phyloP scores from a whole-genome alignment of 352 stramenopile species.

The Phytophthora brassicae region DNA sequence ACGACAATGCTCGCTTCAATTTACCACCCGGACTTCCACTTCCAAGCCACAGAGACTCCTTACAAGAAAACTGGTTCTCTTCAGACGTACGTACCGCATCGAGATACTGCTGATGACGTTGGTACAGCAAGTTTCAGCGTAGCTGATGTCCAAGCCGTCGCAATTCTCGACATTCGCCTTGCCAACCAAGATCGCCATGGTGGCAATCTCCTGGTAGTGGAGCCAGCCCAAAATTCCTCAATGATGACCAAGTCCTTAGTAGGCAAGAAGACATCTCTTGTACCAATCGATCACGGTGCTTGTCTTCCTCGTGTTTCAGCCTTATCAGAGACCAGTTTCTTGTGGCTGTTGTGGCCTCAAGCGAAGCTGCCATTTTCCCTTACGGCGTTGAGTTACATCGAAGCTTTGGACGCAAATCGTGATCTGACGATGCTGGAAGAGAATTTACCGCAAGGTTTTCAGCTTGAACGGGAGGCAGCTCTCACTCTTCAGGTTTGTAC shows the following conservation, averaged over 20 bases:
- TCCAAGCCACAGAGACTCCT: background rate
- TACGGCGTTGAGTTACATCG: slow-evolving; percentile 37
- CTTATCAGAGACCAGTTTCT: slow-evolving; percentile 63
- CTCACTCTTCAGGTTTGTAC: slow-evolving; percentile 60
- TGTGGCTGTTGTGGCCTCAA: slow-evolving; percentile 76
- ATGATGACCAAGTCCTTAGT: slow-evolving; percentile 12
- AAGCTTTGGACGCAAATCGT: slow-evolving; percentile 32
- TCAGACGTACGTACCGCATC: slow-evolving; percentile 65
- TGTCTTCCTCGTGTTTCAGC: slow-evolving; percentile 53
- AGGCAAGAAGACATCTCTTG: slow-evolving; percentile 35
- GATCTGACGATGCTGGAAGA: slow-evolving; percentile 40
- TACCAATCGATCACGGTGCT: slow-evolving; percentile 80
- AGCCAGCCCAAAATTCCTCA: slow-evolving; percentile 14
- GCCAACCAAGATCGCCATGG: slow-evolving; percentile 81
- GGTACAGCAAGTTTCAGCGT: slow-evolving; percentile 42
- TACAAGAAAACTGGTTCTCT: slow-evolving; percentile 50
- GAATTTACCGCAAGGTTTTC: slow-evolving; percentile 19
- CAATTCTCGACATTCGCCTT: slow-evolving; percentile 78
- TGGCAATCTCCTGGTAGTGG: slow-evolving; percentile 69
- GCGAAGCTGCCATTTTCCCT: slow-evolving; percentile 47
- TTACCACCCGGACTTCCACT: slow-evolving; percentile 46
- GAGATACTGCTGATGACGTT: slow-evolving; percentile 65
- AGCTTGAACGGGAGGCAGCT: slow-evolving; percentile 42
- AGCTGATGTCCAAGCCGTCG: slow-evolving; percentile 67
- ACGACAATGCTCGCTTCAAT: slow-evolving; percentile 40